Base-by-base conservation (phyloP, 371 early-diverging fungal genomes). In the Smittium mucronatum region DNA sequence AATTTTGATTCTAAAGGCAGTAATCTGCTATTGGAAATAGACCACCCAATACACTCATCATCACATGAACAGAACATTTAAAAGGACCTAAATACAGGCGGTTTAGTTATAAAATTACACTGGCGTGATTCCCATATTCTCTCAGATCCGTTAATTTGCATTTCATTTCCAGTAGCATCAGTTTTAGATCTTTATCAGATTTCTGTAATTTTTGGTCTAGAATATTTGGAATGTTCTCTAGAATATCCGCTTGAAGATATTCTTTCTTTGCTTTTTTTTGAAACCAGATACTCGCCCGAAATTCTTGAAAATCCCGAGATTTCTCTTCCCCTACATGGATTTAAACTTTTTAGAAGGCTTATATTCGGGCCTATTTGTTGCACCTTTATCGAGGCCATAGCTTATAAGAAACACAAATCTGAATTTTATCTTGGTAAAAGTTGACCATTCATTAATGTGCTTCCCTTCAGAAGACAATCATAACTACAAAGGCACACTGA, bases 191-290 rank as follows among this genome's bases (percentile, higher is more conserved):
- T 36, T 21, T 26, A 65, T 28, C 30, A n/a, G 2, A 17, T 57
- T 25, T 63, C 64, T 16, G 17, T 70, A 21, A n/a, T 64, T 67
- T 1, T 65, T 86, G 0, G 84, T 87, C 0, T 76, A 81, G 2
- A 68, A 70, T 16, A 15, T 30, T 93, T 92, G 83, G 80, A 87
- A 1, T 88, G 88, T 80, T 81, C 95, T 2, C 98, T 97, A 17
- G 95, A 98, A 76, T 95, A 89, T 81, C 86, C 95, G 35, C 75
- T 97, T 36, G 94, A 95, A 75, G 96, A 97, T 73, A 81, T 90
- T 47, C 83, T 88, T 31, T 89, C 88, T 64, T 84, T 88, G 34
- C 85, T 87, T 58, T 79, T 88, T 33, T 89, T 86, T 68, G 69
- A 83, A 29, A 78, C 85, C 57, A 83, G 81, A 76, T 85, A 82